phyloP scores from a whole-genome alignment of 768 basidiomycete genomes.

The Termitomyces sp. region DNA sequence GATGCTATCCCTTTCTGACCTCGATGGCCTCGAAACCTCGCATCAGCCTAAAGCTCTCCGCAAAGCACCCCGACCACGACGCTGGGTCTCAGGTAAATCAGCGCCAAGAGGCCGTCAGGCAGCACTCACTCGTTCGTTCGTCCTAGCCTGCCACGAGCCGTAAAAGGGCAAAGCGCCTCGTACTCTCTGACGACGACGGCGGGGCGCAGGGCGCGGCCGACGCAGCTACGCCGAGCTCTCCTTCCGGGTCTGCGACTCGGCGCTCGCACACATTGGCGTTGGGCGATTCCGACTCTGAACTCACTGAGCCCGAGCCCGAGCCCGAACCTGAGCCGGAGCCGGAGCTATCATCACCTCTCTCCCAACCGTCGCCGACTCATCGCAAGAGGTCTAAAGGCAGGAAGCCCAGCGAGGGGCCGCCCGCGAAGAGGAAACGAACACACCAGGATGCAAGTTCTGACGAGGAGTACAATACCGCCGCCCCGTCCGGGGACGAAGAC shows the following conservation, averaged over 20 bases:
- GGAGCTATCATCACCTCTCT: neutral
- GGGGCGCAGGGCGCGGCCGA: conserved; percentile 3
- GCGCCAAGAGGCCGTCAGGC: neutral
- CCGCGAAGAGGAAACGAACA: conserved; percentile 14
- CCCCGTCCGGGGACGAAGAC: conserved; percentile 10
- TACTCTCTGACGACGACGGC: conserved; percentile 22
- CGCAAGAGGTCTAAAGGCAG: conserved; percentile 5
- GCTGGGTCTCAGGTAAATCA: conserved; percentile 16
- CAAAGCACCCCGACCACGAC: neutral
- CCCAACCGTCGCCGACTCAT: conserved; percentile 4
- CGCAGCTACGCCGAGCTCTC: conserved; percentile 5
- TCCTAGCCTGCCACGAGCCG: conserved; percentile 6
- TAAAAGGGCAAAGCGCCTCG: conserved; percentile 20
- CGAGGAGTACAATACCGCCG: conserved; percentile 10
- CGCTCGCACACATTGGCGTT: conserved; percentile 5
- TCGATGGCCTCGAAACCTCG: conserved; percentile 17
- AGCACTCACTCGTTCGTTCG: neutral
- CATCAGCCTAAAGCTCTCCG: conserved; percentile 16
- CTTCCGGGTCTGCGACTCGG: neutral
- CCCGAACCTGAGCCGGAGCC: neutral
- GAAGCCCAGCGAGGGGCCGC: conserved; percentile 2
- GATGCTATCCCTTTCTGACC: neutral
- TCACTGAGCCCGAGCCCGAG: conserved; percentile 4
- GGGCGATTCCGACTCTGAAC: conserved; percentile 8
- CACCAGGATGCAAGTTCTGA: conserved; percentile 22